Evolutionary conservation across 2,329 filamentous ascomycete genomes (phyloP).

Genomic region (Penicillium sp.): DNA sequence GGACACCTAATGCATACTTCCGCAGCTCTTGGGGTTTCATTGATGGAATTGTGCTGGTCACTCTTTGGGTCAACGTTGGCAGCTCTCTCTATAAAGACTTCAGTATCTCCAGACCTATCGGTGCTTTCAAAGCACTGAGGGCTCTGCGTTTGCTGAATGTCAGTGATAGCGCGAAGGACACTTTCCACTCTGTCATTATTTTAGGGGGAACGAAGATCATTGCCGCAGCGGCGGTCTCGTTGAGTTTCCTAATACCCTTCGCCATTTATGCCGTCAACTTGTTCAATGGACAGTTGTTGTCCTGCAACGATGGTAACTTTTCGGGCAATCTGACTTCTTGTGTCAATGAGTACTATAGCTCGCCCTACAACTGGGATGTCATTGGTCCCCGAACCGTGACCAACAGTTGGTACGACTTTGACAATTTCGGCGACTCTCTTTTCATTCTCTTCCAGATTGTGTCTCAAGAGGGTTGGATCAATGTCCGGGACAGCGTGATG

Average conservation of each 20-base stretch:
- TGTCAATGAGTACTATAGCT: constrained; percentile 75
- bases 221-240: constrained; percentile 85
- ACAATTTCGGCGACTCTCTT: constrained; percentile 87
- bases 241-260: constrained; percentile 92
- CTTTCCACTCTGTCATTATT: constrained; percentile 94
- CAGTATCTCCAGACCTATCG: constrained; percentile 83
- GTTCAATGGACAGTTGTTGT: constrained; percentile 77
- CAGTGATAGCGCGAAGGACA: constrained; percentile 91
- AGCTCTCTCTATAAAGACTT: constrained; percentile 80
- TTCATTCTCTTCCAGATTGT: constrained; percentile 99
- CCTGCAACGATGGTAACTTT: constrained; percentile 72
- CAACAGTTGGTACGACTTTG: constrained; percentile 88
- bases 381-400: constrained; percentile 76
- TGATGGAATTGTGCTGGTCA: constrained; percentile 85
- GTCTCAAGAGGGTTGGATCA: constrained; percentile 95
- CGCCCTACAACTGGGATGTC: constrained; percentile 80
- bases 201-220: constrained; percentile 92
- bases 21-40: constrained; percentile 96
- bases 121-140: constrained; percentile 93
- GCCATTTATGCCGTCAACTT: constrained; percentile 94
- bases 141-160: constrained; percentile 90
- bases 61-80: constrained; percentile 90
- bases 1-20: constrained; percentile 96
- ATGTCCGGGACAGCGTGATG: constrained; percentile 84
- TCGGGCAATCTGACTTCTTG: constrained; percentile 65